Evolutionary conservation across 805 yeast genomes (phyloP).

Genomic region (Candida ponderosae): DNA sequence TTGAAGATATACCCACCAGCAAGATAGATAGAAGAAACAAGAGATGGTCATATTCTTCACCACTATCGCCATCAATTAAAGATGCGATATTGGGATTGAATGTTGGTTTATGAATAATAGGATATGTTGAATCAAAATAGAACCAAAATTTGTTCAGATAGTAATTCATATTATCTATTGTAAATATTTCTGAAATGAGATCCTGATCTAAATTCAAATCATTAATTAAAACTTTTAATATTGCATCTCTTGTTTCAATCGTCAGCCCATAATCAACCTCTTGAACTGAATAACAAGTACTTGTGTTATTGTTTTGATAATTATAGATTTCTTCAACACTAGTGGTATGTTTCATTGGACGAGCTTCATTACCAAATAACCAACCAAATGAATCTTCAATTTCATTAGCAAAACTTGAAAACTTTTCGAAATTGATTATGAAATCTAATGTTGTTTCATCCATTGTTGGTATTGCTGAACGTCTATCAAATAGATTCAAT

Average conservation of each 20-base stretch:
- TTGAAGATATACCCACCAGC: conserved; percentile 17
- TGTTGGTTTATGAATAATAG: conserved; percentile 31
- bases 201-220: conserved; percentile 1
- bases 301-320: neutral
- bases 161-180: conserved; percentile 3
- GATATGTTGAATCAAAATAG: conserved; percentile 28
- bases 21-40: conserved; percentile 13
- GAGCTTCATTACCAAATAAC: conserved; percentile 15
- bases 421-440: conserved; percentile 4
- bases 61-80: too few species aligned
- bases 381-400: conserved; percentile 17
- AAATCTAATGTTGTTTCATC: conserved; percentile 3
- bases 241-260: neutral
- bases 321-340: neutral
- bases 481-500: too few species aligned
- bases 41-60: neutral
- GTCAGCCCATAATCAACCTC: neutral
- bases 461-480: neutral
- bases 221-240: neutral
- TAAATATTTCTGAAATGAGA: neutral
- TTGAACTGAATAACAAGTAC: conserved; percentile 1
- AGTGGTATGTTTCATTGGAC: neutral
- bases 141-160: conserved; percentile 27
- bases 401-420: conserved; percentile 11
- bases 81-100: conserved; percentile 11